Evolutionary conservation across 331 rosid species (phyloP).

Genomic region (Prunus yedoensis): DNA sequence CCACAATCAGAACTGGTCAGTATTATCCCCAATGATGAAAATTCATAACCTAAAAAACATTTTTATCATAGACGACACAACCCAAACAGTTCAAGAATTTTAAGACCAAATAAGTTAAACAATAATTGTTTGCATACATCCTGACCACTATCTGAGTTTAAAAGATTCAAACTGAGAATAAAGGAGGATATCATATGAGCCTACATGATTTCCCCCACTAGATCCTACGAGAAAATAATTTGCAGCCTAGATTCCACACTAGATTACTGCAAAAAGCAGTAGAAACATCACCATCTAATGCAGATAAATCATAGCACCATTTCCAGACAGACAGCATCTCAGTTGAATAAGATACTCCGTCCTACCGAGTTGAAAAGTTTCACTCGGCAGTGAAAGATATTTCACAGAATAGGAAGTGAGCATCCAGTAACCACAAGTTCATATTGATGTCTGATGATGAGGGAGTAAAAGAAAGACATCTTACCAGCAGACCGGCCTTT

Average conservation of each 20-base stretch:
- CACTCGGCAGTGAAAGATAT: background rate
- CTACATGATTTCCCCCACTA: background rate
- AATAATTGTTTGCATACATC: background rate
- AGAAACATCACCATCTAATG: background rate
- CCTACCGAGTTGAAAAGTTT: background rate
- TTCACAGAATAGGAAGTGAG: background rate
- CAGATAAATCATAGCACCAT: background rate
- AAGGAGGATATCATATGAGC: background rate
- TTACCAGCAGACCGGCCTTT: slow-evolving; percentile 96
- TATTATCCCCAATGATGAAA: background rate
- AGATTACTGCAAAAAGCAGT: background rate
- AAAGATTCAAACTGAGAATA: background rate
- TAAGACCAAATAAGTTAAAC: background rate
- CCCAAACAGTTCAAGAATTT: background rate
- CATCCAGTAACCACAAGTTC: slow-evolving; percentile 3
- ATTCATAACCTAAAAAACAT: background rate
- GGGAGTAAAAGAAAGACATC: slow-evolving; percentile 22
- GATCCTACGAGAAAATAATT: background rate
- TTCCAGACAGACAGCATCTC: background rate
- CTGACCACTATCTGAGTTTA: background rate
- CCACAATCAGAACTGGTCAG: slow-evolving; percentile 30
- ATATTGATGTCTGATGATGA: slow-evolving; percentile 12
- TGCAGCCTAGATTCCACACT: background rate
- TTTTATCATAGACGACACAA: background rate
- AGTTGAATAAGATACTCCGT: background rate